These are phyloP conservation scores for Lepidium campestre DNA, from an alignment of 441 rosid species.

Conservation along the genomic window DNA sequence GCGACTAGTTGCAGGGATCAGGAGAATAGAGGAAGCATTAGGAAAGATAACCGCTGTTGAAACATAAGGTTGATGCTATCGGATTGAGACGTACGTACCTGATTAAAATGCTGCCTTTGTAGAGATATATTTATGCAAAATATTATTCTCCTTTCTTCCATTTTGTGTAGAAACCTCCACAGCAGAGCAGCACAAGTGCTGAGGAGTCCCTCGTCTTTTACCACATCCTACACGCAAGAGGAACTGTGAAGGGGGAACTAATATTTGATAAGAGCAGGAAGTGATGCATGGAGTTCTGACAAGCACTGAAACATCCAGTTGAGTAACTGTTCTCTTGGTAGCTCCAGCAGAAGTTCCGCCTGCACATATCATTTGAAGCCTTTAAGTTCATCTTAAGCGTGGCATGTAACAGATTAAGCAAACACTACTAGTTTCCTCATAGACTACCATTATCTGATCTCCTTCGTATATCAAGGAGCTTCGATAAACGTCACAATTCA, in stretches of 20 bases:
- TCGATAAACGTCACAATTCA: constrained; percentile 60
- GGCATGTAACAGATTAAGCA: background rate
- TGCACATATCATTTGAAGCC: constrained; percentile 28
- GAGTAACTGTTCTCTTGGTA: constrained; percentile 82
- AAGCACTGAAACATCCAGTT: constrained; percentile 93
- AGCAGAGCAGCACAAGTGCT: constrained; percentile 9
- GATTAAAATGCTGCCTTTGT: background rate
- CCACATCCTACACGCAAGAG: constrained; percentile 6
- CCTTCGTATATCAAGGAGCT: constrained; percentile 62
- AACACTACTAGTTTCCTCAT: constrained; percentile 2
- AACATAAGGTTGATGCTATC: background rate
- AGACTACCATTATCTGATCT: constrained; percentile 72
- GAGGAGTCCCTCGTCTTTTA: constrained; percentile 14
- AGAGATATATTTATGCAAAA: background rate
- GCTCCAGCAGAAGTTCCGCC: constrained; percentile 97
- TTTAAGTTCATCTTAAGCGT: background rate
- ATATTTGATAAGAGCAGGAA: constrained; percentile 81
- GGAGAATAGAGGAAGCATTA: constrained; percentile 5
- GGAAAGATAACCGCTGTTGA: background rate
- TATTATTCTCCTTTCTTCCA: background rate
- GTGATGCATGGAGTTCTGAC: constrained; percentile 77
- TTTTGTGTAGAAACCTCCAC: background rate
- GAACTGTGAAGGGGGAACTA: constrained; percentile 17
- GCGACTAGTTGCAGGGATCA: constrained; percentile 10
- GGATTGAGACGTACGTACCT: constrained; percentile 13